Evolutionary conservation across 202 grass and related monocot genomes (phyloP).

Genomic region (Panicum hallii): DNA sequence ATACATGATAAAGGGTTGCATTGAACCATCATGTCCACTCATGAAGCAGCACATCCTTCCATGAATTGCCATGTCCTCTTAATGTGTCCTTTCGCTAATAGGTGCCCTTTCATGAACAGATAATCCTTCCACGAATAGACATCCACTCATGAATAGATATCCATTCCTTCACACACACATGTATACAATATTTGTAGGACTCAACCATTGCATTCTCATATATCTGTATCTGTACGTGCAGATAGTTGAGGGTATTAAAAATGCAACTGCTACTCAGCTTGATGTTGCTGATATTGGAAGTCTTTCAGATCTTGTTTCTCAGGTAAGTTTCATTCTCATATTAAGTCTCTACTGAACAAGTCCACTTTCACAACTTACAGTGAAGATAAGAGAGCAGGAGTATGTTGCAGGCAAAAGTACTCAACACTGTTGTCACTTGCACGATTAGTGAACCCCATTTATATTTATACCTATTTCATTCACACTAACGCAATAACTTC

Average conservation of each 20-base stretch:
- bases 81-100: background rate
- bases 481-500: background rate
- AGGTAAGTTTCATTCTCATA: constrained; percentile 59
- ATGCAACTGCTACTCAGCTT: constrained; percentile 84
- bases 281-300: constrained; percentile 76
- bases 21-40: background rate
- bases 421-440: background rate
- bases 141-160: background rate
- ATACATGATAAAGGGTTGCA: background rate
- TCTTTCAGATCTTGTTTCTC: constrained; percentile 73
- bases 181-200: constrained; percentile 19
- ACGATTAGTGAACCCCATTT: background rate
- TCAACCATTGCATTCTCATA: constrained; percentile 21
- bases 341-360: background rate
- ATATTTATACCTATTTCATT: constrained; percentile 3
- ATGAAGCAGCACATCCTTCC: background rate
- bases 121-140: background rate
- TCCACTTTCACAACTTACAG: constrained; percentile 25
- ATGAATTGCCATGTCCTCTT: background rate
- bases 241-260: constrained; percentile 83
- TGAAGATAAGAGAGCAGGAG: background rate
- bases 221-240: constrained; percentile 56
- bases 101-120: background rate
- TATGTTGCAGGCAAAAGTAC: background rate
- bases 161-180: background rate